Percentiles rank a stretch among this genome's conserved stretches.
These are phyloP conservation scores for Populus nigra DNA, from an alignment of 345 rosid genomes.

Conservation along the genomic window DNA sequence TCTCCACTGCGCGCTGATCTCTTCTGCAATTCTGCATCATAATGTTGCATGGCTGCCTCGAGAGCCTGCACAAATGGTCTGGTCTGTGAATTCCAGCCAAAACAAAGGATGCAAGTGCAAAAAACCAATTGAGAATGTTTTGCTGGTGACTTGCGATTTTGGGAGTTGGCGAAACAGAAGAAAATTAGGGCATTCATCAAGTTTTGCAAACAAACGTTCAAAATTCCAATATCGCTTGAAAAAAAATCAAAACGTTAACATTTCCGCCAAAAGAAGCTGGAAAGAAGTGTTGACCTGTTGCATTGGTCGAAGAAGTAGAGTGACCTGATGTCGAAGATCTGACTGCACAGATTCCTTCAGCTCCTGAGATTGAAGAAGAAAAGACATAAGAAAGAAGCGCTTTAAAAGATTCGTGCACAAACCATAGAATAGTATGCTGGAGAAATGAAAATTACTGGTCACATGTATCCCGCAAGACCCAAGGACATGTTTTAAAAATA, in stretches of 20 bases:
- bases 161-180: not conserved
- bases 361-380: conserved; percentile 40
- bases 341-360: conserved; percentile 80
- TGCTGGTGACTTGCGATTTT: not conserved
- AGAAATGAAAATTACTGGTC: not conserved
- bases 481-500: not conserved
- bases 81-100: not conserved
- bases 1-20: conserved; percentile 22
- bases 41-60: conserved; percentile 37
- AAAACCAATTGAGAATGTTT: not conserved
- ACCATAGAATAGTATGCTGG: not conserved
- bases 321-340: conserved; percentile 74
- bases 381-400: not conserved
- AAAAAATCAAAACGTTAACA: not conserved
- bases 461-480: not conserved
- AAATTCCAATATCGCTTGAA: not conserved
- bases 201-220: too few relatives aligned
- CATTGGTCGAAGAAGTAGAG: conserved; percentile 90
- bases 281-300: conserved; percentile 62
- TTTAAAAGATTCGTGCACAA: not conserved
- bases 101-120: not conserved
- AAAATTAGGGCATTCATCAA: not conserved
- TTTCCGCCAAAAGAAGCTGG: not conserved
- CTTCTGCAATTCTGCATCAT: conserved; percentile 34
- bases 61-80: conserved; percentile 20